Evolutionary conservation across 495 filamentous ascomycete species (phyloP).

Genomic region (Bombardia bombarda): DNA sequence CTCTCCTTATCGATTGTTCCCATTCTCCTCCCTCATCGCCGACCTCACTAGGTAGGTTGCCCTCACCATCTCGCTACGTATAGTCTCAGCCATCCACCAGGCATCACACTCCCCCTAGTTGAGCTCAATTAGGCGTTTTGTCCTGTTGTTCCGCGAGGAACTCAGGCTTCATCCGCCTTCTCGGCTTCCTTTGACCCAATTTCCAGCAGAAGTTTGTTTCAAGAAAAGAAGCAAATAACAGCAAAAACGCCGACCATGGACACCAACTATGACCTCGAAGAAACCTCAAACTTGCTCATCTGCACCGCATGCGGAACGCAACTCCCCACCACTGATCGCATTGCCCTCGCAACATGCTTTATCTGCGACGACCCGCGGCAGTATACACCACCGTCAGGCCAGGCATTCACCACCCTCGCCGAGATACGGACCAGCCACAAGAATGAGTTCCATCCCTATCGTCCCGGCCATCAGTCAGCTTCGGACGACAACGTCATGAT

Average conservation of each 20-base stretch:
- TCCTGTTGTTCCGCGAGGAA: too few species aligned
- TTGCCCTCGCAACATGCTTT: constrained; percentile 47
- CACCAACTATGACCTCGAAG: neutral
- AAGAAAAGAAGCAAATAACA: neutral
- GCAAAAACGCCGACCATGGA: neutral
- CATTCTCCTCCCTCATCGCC: too few species aligned
- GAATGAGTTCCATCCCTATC: constrained; percentile 32
- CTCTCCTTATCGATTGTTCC: too few species aligned
- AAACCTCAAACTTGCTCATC: constrained; percentile 21
- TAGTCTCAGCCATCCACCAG: too few species aligned
- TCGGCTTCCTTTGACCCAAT: too few species aligned
- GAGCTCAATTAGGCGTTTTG: too few species aligned
- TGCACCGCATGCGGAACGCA: constrained; percentile 67
- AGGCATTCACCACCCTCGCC: constrained; percentile 50
- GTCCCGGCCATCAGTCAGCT: too few species aligned
- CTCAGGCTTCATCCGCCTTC: too few species aligned
- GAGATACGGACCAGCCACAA: constrained; percentile 24
- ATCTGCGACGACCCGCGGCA: constrained; percentile 75
- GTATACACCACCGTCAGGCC: constrained; percentile 54
- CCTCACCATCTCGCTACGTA: too few species aligned
- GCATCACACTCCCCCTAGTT: too few species aligned
- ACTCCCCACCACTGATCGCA: constrained; percentile 41
- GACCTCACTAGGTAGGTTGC: too few species aligned
- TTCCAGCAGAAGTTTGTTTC: too few species aligned
- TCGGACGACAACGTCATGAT: constrained; percentile 26